Evolutionary conservation across 495 filamentous ascomycete genomes (phyloP), one percentile per base, ranked within the genome.

Genomic region (Neohortaea acidophila): DNA sequence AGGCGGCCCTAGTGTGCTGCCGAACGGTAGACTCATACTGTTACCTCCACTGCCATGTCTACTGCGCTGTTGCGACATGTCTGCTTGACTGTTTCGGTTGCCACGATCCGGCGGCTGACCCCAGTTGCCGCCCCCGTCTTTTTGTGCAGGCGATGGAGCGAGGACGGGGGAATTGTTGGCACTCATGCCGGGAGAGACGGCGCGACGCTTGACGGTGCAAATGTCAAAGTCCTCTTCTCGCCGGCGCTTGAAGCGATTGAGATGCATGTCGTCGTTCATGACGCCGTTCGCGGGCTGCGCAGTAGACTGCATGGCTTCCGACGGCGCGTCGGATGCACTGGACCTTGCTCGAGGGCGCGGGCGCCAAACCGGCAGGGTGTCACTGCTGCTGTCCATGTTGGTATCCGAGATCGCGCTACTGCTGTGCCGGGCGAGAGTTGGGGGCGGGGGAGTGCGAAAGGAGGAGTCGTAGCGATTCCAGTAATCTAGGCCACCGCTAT

Each of bases 211-310:
- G 63, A 99, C 81, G 39, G 79, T 77, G 11, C 77, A 73, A 6
- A 81, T 76, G 53, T 96, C 86, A 41, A 93, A 81, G 46, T 93
- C 84, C 52, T 96, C 89, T 41, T 94, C 89, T 21, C 84, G 70
- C 27, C 83, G 69, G 13, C 86, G 75, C 54, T 93, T 92, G 54
- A 54, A 74, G 72, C 69, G 45, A 68, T 66, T 39, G 19, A 50
- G 19, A 29, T 44, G 46, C 24, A 48, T 33, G 27, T 75, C 68
- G 36, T 59, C 63, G 6, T 74, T 72, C n/a, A n/a, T n/a, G 23
- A 85, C 73, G 34, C 85, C 83, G 1, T 69, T 72, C 11, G 75
- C 70, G 2, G 56, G 64, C n/a, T 12, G 14, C n/a, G 27, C 18
- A 23, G 27, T 38, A n/a, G n/a, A n/a, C 23, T 43, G 34, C 22